Evolutionary conservation across 176 grass and related monocot species (phyloP), one percentile per base, ranked within the genome.

Genomic region (Stipa capillata): DNA sequence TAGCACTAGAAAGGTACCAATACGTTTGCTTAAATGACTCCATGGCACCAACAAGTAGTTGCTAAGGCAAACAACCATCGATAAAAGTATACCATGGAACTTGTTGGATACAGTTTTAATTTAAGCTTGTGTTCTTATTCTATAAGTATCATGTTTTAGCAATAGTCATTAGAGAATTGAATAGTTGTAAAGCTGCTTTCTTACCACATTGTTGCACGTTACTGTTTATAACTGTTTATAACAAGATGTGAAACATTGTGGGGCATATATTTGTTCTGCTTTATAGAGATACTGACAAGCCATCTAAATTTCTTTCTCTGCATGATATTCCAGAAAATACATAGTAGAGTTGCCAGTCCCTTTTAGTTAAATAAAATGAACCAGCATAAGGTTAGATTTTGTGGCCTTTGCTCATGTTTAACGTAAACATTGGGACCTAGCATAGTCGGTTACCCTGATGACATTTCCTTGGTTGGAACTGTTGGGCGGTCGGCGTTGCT

Each of bases 381-480:
- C 39, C 17, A 40, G 34, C 59, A 40, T 59, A 67, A 80, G 14
- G 8, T 76, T 47, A 12, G 28, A 85, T 53, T 81, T 5, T 37
- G 16, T 43, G 34, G 53, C 27, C n/a, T 85, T 85, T 77, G 3
- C 28, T 72, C 85, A 99, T 92, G 96, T 63, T 83, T 99, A 83
- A 99, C 92, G 17, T 92, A 99, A 81, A 99, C 96, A 48, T 77
- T 93, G 35, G 96, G 96, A 32, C 82, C 93, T 70, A 89, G 92
- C 72, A 83, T 92, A 3, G 71, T 86, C 10, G 88, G 96, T 44
- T 89, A 84, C 74, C 88, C 88, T 70, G 96, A 95, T 77, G 96
- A 99, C 43, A 90, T 95, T 63, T 90, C 87, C 42, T 79, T 93
- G 23, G 37, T 95, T 65, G 96, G 92, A 62, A 93, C 88, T 39